Evolutionary conservation across 768 basidiomycete species (phyloP).

Genomic region (Termitomyces sp.): DNA sequence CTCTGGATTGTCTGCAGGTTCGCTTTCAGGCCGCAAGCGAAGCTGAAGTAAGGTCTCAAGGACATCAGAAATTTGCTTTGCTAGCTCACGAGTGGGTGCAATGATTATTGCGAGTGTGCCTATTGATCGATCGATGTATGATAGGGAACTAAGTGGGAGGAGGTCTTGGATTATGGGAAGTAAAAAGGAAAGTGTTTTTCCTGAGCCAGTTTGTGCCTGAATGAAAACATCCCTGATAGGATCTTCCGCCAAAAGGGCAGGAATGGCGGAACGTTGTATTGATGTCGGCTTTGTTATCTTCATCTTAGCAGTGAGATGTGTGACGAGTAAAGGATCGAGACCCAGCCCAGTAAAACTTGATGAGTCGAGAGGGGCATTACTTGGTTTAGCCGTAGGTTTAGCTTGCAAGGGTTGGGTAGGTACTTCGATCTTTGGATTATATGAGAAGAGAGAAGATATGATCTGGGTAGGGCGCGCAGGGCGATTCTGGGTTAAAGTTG

Average conservation of each 20-base stretch:
- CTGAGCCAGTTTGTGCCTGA: slow-evolving; percentile 95
- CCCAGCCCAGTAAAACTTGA: slow-evolving; percentile 82
- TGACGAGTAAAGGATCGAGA: slow-evolving; percentile 70
- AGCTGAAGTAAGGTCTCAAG: slow-evolving; percentile 76
- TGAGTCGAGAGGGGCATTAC: slow-evolving; percentile 80
- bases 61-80: slow-evolving; percentile 96
- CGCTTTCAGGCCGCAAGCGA: slow-evolving; percentile 56
- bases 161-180: slow-evolving; percentile 95
- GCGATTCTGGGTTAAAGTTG: slow-evolving; percentile 17
- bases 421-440: slow-evolving; percentile 63
- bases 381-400: slow-evolving; percentile 41
- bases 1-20: slow-evolving; percentile 41
- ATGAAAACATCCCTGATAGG: slow-evolving; percentile 76
- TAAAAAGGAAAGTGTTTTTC: slow-evolving; percentile 91
- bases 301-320: slow-evolving; percentile 79
- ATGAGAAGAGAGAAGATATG: slow-evolving; percentile 87
- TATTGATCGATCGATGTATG: slow-evolving; percentile 91
- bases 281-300: slow-evolving; percentile 80
- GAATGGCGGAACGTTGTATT: slow-evolving; percentile 80
- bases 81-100: slow-evolving; percentile 92
- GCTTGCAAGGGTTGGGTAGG: slow-evolving; percentile 22
- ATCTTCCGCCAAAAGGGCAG: slow-evolving; percentile 35
- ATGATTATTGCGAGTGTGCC: slow-evolving; percentile 94
- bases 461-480: slow-evolving; percentile 44
- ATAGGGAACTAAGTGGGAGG: slow-evolving; percentile 80